phyloP scores from a whole-genome alignment of 768 basidiomycete species.

The Leccinum uliginosum region DNA sequence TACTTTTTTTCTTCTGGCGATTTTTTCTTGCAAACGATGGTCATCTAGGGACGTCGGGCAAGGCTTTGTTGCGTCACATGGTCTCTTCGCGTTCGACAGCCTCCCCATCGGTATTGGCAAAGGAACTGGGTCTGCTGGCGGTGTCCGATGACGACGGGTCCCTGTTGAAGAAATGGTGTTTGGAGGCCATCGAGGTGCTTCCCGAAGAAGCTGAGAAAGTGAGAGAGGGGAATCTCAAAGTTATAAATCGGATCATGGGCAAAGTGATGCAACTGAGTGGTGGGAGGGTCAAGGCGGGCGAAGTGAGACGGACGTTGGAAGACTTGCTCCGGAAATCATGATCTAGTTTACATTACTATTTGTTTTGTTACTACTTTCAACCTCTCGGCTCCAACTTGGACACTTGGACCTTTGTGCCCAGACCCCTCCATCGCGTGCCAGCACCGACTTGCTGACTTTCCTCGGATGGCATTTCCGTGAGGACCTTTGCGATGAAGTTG shows the following conservation, averaged over 20 bases:
- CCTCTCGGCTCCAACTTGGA: conserved; percentile 18
- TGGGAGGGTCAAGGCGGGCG: conserved; percentile 74
- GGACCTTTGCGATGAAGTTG: conserved; percentile 71
- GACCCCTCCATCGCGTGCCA: conserved; percentile 80
- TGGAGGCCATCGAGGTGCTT: conserved; percentile 56
- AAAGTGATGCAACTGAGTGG: conserved; percentile 76
- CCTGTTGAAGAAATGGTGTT: conserved; percentile 53
- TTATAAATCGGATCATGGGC: conserved; percentile 52
- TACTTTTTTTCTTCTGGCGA: neutral
- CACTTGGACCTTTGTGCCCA: conserved; percentile 64
- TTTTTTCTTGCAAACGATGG: neutral
- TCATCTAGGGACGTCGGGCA: conserved; percentile 68
- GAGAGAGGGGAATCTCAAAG: conserved; percentile 60
- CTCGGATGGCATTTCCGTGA: conserved; percentile 58
- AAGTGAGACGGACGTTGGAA: conserved; percentile 47
- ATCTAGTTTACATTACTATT: conserved; percentile 3
- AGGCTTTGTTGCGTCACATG: conserved; percentile 69
- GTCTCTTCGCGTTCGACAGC: conserved; percentile 42
- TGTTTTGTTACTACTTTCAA: conserved; percentile 4
- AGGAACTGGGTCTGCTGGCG: conserved; percentile 45
- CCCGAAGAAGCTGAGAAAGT: conserved; percentile 66
- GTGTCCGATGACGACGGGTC: conserved; percentile 29
- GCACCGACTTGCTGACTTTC: conserved; percentile 59
- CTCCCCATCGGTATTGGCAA: conserved; percentile 41
- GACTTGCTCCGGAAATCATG: conserved; percentile 33